A percentile compares a stretch with the other conserved stretches of the same genome.
phyloP scores from a whole-genome alignment of 768 basidiomycete species.

The Phylloporus rhodoxanthus region DNA sequence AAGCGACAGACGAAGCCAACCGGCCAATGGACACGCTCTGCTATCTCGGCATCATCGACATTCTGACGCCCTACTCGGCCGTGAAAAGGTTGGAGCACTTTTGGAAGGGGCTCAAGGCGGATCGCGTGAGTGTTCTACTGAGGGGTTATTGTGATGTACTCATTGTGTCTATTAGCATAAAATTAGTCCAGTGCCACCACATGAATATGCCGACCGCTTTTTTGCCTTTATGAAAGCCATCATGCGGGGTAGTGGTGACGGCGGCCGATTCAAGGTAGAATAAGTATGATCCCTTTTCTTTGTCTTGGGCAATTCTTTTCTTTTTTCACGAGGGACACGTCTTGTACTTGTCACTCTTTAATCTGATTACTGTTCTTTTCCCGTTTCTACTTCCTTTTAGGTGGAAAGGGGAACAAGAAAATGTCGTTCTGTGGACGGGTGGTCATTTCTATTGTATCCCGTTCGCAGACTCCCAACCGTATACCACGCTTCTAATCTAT shows the following conservation, averaged over 20 bases:
- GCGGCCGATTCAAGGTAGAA: conserved; percentile 44
- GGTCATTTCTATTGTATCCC: not conserved
- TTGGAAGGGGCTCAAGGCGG: conserved; percentile 87
- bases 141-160: not conserved
- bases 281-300: conserved; percentile 11
- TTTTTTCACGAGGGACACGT: conserved; percentile 4
- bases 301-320: not conserved
- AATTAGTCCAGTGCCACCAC: conserved; percentile 88
- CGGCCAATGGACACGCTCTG: conserved; percentile 71
- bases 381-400: not conserved
- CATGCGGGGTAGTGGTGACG: conserved; percentile 77
- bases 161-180: conserved; percentile 58
- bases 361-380: conserved; percentile 7
- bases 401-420: not conserved
- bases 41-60: conserved; percentile 96
- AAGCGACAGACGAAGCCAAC: conserved; percentile 86
- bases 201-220: conserved; percentile 86
- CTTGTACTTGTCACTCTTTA: conserved; percentile 5
- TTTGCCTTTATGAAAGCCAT: conserved; percentile 78
- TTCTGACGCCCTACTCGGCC: conserved; percentile 79
- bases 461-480: not conserved
- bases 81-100: conserved; percentile 81
- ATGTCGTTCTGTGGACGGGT: not conserved
- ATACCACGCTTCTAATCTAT: conserved; percentile 17
- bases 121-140: conserved; percentile 57